Evolutionary conservation across 345 rosid species (phyloP), one percentile per base, ranked within the genome.

Genomic region (Ceriops zippeliana): DNA sequence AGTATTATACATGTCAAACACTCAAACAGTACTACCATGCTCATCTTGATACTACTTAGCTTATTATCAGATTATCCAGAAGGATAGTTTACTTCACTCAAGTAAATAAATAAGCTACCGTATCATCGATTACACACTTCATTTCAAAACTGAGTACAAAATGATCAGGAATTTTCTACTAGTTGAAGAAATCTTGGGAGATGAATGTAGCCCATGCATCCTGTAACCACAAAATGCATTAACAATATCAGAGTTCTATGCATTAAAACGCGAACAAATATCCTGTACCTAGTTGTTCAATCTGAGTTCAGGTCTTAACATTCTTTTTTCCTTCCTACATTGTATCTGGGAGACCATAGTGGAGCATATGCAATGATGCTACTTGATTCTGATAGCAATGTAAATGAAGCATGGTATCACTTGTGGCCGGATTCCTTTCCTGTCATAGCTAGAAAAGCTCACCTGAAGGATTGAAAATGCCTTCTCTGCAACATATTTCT

Each of bases 381-480:
- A 34, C 17, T 13, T 11, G 4, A 15, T 42, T 42, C 49, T 13
- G 17, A 42, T 42, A 3, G 49, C 49, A 13, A 42, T 15, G 19
- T 42, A 42, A 42, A 42, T 42, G 49, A 42, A 42, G 49, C 49
- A 3, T 2, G 49, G 17, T 42, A 42, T 11, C 17, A 22, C 28
- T 21, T 8, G 24, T 8, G 28, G 11, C 16, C 46, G 6, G 51
- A 5, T 19, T 61, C 24, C 35, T 19, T 31, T 35, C 49, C 61
- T 34, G 37, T 9, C 49, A 60, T 6, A 1, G n/a, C 47, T 38
- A 11, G 16, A 56, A 65, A 51, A 9, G 2, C 38, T 19, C 80
- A 93, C 97, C 98, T 89, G 97, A 68, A 93, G 95, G 70, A 87
- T 79, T 30, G 88, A 62, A 83, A 91, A 91, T 68, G 83, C 90